These are phyloP conservation scores for Mycena epipterygia DNA, from an alignment of 768 basidiomycete species.

Conservation along the genomic window DNA sequence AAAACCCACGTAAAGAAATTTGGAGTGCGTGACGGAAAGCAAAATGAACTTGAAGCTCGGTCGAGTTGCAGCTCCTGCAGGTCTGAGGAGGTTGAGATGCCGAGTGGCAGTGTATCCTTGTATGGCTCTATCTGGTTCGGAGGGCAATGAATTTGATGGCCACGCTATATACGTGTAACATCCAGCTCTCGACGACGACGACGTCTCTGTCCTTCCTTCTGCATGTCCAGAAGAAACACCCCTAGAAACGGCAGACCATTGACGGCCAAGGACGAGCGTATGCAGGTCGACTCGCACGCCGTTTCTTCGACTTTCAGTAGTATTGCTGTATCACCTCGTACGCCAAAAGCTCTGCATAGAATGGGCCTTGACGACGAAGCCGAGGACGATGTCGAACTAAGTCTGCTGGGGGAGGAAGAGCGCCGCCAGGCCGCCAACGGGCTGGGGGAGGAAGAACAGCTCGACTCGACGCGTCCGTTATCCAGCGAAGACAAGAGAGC, in stretches of 20 bases:
- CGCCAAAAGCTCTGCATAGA: slow-evolving; percentile 49
- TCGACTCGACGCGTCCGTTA: slow-evolving; percentile 24
- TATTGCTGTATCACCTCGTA: slow-evolving; percentile 71
- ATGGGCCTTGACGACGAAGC: slow-evolving; percentile 45
- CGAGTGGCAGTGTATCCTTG: background rate
- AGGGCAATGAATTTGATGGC: background rate
- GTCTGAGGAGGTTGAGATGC: no score
- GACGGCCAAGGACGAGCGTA: slow-evolving; percentile 23
- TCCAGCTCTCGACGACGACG: no score
- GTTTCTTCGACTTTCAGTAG: slow-evolving; percentile 71
- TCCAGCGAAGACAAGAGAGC: slow-evolving; percentile 77
- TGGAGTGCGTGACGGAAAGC: background rate
- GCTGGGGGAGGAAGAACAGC: slow-evolving; percentile 54
- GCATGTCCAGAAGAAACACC: slow-evolving; percentile 36
- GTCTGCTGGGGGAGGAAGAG: slow-evolving; percentile 71
- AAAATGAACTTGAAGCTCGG: no score
- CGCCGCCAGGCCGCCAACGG: slow-evolving; percentile 60
- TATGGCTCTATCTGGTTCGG: background rate
- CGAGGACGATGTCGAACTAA: slow-evolving; percentile 73
- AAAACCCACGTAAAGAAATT: slow-evolving; percentile 5
- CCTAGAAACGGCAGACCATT: slow-evolving; percentile 18
- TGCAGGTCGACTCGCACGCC: slow-evolving; percentile 58
- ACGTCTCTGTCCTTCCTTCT: background rate
- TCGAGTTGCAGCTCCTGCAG: no score
- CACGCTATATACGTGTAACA: no score